Conservation (phyloP, 2,329 filamentous ascomycete genomes). For the Trichophyton schoenleinii region DNA sequence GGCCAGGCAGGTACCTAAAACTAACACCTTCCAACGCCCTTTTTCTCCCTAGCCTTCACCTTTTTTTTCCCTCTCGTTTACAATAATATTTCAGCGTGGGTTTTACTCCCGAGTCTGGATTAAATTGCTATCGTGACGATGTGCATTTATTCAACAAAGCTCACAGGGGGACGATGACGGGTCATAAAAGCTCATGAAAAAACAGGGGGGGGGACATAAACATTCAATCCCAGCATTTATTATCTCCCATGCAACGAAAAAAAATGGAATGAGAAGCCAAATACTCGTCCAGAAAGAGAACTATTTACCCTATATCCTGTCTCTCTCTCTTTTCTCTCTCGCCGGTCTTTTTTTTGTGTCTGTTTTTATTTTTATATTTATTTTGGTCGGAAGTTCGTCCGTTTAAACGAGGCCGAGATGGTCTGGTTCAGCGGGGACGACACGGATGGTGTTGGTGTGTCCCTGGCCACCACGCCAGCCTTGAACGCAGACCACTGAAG, state of each 20-base stretch:
- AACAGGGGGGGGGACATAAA: not conserved
- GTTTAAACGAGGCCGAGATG: conserved; percentile 23
- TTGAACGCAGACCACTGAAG: conserved; percentile 55
- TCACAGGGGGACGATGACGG: not conserved
- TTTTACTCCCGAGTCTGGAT: not conserved
- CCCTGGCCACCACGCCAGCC: conserved; percentile 57
- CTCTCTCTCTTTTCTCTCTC: not conserved
- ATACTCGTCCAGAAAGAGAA: not conserved
- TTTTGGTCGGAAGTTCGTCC: not conserved
- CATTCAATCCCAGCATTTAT: not conserved
- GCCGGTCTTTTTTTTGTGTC: not conserved
- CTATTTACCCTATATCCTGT: not conserved
- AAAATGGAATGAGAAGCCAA: not conserved
- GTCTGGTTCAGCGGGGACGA: conserved; percentile 38
- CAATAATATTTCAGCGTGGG: not conserved
- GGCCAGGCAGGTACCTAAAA: too few species aligned
- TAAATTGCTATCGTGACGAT: not conserved
- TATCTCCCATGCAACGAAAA: conserved; percentile 1
- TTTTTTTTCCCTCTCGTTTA: not conserved
- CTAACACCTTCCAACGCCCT: too few species aligned
- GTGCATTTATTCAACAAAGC: not conserved
- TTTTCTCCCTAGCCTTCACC: not conserved
- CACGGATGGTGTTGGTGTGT: conserved; percentile 52
- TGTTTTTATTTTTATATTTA: too few species aligned
- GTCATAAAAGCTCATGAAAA: not conserved